These are phyloP conservation scores for Melianthus villosus DNA, from an alignment of 441 rosid genomes.

Conservation along the genomic window DNA sequence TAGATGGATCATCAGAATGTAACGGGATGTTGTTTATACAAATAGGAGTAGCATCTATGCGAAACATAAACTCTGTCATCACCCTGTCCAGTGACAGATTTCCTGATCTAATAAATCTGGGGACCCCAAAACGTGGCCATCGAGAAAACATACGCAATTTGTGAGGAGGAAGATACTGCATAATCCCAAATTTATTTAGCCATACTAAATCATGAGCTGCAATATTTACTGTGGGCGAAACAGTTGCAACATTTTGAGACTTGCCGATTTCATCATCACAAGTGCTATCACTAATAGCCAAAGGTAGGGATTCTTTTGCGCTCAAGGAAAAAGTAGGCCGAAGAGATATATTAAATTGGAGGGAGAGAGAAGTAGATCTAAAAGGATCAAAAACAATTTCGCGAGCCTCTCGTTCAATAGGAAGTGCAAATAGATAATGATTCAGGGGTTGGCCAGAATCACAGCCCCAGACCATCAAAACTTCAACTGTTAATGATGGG, in stretches of 20 bases:
- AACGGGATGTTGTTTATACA: constrained; percentile 60
- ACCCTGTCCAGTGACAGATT: constrained; percentile 81
- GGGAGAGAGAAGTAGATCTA: constrained; percentile 87
- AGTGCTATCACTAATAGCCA: constrained; percentile 19
- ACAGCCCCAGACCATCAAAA: constrained; percentile 88
- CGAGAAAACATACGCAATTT: constrained; percentile 82
- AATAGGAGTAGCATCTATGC: constrained; percentile 67
- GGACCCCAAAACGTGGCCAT: constrained; percentile 90
- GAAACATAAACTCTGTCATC: constrained; percentile 92
- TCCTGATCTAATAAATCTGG: constrained; percentile 70
- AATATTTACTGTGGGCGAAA: constrained; percentile 50
- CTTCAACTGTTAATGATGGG: constrained; percentile 69
- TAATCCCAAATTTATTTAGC: constrained; percentile 60
- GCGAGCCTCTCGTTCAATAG: constrained; percentile 67
- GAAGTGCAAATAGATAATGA: constrained; percentile 88
- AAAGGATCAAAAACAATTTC: constrained; percentile 86
- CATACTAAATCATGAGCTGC: constrained; percentile 99
- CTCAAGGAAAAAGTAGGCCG: constrained; percentile 30
- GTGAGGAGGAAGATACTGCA: constrained; percentile 89
- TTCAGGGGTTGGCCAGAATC: constrained; percentile 82
- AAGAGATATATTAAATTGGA: constrained; percentile 73
- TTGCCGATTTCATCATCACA: constrained; percentile 21
- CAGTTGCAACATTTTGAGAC: constrained; percentile 26
- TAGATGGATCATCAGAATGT: constrained; percentile 88
- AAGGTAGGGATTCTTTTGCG: constrained; percentile 26